These are phyloP conservation scores for Nicotiana obtusifolia DNA, from an alignment of 257 asterid genomes.

Conservation along the genomic window DNA sequence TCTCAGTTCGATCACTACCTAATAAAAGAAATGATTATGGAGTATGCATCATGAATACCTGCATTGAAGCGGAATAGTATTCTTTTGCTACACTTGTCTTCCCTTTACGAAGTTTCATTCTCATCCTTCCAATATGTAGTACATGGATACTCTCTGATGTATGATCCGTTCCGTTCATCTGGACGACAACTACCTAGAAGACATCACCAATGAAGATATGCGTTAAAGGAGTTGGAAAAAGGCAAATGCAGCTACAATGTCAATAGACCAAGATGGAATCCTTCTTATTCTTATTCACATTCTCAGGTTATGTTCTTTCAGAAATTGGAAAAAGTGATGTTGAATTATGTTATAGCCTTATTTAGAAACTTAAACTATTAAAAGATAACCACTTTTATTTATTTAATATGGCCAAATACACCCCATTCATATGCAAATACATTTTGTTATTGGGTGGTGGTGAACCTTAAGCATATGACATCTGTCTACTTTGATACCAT, in stretches of 20 bases:
- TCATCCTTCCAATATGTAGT: slow-evolving; percentile 83
- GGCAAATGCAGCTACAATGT: not conserved
- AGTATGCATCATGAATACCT: slow-evolving; percentile 37
- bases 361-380: not conserved
- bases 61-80: slow-evolving; percentile 84
- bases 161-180: slow-evolving; percentile 69
- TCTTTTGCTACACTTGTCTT: slow-evolving; percentile 67
- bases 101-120: slow-evolving; percentile 76
- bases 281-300: not conserved
- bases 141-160: slow-evolving; percentile 61
- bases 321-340: not conserved
- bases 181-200: slow-evolving; percentile 68
- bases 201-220: not conserved
- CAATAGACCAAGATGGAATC: not conserved
- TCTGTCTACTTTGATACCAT: not conserved
- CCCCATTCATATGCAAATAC: not conserved
- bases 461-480: not conserved
- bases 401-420: not conserved
- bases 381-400: not conserved
- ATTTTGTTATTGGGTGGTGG: not conserved
- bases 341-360: not conserved
- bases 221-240: not conserved
- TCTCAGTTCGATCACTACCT: not conserved
- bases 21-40: not conserved
- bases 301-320: not conserved